Evolutionary conservation across 148 eudicot species (phyloP).

Genomic region (Silene uniflora): DNA sequence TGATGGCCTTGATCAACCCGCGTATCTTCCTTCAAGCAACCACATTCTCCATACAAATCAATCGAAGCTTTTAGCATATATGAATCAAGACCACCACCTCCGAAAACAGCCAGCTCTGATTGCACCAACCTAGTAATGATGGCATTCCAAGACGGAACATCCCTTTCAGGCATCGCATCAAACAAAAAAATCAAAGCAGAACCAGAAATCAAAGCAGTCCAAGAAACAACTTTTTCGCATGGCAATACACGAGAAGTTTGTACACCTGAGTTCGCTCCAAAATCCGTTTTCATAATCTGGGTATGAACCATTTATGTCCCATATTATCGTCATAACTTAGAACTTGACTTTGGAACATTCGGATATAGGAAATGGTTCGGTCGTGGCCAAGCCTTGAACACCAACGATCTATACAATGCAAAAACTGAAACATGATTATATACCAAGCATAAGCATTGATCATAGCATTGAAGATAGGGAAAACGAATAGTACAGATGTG

Average conservation of each 20-base stretch:
- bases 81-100: slow-evolving; percentile 48
- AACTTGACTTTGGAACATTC: slow-evolving; percentile 42
- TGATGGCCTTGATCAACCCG: slow-evolving; percentile 45
- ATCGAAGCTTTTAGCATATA: slow-evolving; percentile 52
- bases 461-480: slow-evolving; percentile 62
- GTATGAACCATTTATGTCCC: slow-evolving; percentile 58
- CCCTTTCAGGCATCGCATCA: no score
- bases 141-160: no score
- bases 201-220: slow-evolving; percentile 76
- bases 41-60: slow-evolving; percentile 89
- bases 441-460: slow-evolving; percentile 47
- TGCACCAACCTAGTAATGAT: no score
- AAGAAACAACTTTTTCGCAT: slow-evolving; percentile 57
- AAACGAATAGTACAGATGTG: slow-evolving; percentile 46
- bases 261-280: slow-evolving; percentile 59
- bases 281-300: slow-evolving; percentile 61
- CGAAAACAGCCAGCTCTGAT: slow-evolving; percentile 55
- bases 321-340: slow-evolving; percentile 30
- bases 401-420: slow-evolving; percentile 42
- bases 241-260: slow-evolving; percentile 55
- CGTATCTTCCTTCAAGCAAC: slow-evolving; percentile 53
- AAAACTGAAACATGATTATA: slow-evolving; percentile 33
- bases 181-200: no score
- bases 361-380: slow-evolving; percentile 63
- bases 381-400: slow-evolving; percentile 25